Base-by-base conservation (phyloP, 1,139 yeast genomes). In the Yamadazyma membranifaciens region DNA sequence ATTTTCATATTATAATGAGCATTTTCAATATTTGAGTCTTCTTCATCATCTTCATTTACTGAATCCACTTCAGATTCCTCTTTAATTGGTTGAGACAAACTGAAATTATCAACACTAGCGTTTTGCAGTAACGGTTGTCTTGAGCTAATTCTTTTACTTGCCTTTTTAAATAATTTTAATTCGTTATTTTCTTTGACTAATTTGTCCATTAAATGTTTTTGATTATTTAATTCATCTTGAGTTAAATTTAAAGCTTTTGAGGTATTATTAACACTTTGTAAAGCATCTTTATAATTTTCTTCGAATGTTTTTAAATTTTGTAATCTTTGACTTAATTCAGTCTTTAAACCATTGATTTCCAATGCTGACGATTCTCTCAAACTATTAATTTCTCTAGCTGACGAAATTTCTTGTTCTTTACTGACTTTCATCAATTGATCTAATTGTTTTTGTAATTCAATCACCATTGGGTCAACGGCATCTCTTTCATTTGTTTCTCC, bases 1-100 rank as follows among this genome's bases (percentile, higher is more conserved):
- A 88, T 74, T 60, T 83, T 87, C 69, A 87, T 72, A 50, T 83
- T 85, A 55, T 76, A 83, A 51, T 85, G 91, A 31, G 87, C 87
- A 49, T 74, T 78, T 36, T 70, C 67, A 43, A 80, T 70, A 40
- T 69, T 77, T 37, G 64, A 69, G 26, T 68, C 73, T n/a, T 74
- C 78, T 29, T 75, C 77, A 22, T 54, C 39, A 26, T 43, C 36
- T 11, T 32, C 36, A 33, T 33, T 37, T 4, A 14, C 16, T 7
- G 26, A 17, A 33, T 26, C 38, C 9, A 11, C 31, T 17, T 49
- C 38, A 28, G 12, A 17, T 28, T 38, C 63, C 29, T 54, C 61
- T 31, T 32, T 44, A 32, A 48, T 47, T 17, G 47, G 40, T 27
- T 38, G 44, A 2, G 45, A 41, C 16, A 47, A 40, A 33, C 41